Base-by-base conservation (phyloP, 768 basidiomycete genomes). In the Leucogyrophana mollusca region DNA sequence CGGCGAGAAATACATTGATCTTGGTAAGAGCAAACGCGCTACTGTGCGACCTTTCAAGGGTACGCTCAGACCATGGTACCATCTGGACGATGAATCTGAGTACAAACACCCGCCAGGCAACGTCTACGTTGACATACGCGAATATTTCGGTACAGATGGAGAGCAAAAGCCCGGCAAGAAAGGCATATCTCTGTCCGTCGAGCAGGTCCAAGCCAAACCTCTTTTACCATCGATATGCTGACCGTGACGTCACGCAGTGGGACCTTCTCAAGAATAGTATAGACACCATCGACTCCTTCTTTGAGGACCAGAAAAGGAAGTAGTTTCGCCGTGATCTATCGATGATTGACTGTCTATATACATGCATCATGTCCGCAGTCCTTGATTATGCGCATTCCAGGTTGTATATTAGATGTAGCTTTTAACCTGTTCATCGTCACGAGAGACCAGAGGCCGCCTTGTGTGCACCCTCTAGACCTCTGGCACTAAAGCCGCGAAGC, bases 101-200 rank as follows among this genome's bases (percentile, higher is more conserved):
- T 16, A 40, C 36, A 14, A 22, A 16, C n/a, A 30, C 13, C 13
- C 3, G 25, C 3, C 76, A 73, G 85, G 83, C 7, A 70, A 64
- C 1, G 57, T 74, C 3, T 67, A 80, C 34, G 60, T 90, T 20
- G 86, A 90, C 56, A 87, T 91, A 43, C 79, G 89, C 33, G 87
- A 91, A 60, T 91, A 76, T 55, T 92, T 86, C 44, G 72, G 64
- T 43, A 60, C 65, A 17, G 68, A 76, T 1, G 64, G 61, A 0
- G 80, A 82, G 4, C 73, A 78, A 52, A 88, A 85, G 51, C 89
- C 90, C 0, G 87, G 87, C 0, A 91, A 89, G 64, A 92, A 90
- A 56, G 90, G 88, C 8, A 86, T 91, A 42, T 76, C 84, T 0
- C 70, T 92, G 21, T 62, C 68, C 11, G 38, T 68, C 3, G 87